Evolutionary conservation across 106 monocot species (phyloP).

Genomic region (Narthecium ossifragum): DNA sequence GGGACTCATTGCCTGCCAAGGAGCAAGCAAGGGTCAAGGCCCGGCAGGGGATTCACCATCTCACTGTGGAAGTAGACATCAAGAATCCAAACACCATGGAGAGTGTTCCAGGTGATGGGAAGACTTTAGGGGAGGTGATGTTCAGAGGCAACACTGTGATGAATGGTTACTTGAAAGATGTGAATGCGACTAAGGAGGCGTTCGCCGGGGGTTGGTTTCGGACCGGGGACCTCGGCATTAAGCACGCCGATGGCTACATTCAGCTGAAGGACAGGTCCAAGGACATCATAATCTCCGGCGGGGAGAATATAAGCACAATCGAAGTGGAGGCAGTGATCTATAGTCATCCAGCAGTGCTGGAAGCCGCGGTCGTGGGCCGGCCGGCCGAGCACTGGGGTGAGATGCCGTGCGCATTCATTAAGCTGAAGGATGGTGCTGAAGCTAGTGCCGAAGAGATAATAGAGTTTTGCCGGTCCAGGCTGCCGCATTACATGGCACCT

Average conservation of each 20-base stretch:
- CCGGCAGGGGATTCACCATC: slow-evolving; percentile 19
- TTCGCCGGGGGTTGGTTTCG: slow-evolving; percentile 26
- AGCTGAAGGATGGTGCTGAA: slow-evolving; percentile 12
- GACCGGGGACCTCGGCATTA: slow-evolving; percentile 25
- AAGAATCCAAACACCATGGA: slow-evolving; percentile 27
- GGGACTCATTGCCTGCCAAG: slow-evolving; percentile 15
- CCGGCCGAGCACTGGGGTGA: slow-evolving; percentile 40
- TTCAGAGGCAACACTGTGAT: slow-evolving; percentile 29
- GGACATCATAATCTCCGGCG: slow-evolving; percentile 36
- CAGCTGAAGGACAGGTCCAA: slow-evolving; percentile 30
- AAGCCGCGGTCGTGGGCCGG: slow-evolving; percentile 36
- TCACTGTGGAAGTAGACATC: slow-evolving; percentile 17
- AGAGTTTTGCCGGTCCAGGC: neutral
- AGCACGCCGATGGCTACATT: slow-evolving; percentile 25
- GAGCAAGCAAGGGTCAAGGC: slow-evolving; percentile 12
- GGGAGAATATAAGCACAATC: slow-evolving; percentile 32
- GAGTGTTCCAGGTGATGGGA: slow-evolving; percentile 26
- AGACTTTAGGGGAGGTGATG: slow-evolving; percentile 28
- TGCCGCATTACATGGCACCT: slow-evolving; percentile 19
- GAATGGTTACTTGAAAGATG: slow-evolving; percentile 31
- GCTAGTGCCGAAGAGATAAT: slow-evolving; percentile 9
- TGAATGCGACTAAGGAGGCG: slow-evolving; percentile 5
- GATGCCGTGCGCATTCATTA: slow-evolving; percentile 28
- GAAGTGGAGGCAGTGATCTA: slow-evolving; percentile 35
- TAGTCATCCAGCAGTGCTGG: slow-evolving; percentile 33